phyloP scores from a whole-genome alignment of 1,284 basidiomycete species.

The Puccinia triticina region DNA sequence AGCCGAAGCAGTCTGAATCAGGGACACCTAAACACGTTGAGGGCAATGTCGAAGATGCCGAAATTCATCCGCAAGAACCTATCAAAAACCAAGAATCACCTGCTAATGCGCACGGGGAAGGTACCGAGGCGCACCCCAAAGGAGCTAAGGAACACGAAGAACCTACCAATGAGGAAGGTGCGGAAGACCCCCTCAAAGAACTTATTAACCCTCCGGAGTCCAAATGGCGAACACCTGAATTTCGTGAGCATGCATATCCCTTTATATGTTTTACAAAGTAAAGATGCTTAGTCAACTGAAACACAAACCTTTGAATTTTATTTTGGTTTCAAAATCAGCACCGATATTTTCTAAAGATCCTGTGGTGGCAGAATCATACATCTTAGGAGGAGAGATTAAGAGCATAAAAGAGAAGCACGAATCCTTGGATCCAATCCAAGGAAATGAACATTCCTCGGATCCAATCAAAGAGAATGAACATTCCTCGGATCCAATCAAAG shows the following conservation, averaged over 20 bases:
- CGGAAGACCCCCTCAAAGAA: background rate
- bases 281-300: background rate
- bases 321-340: slow-evolving; percentile 10
- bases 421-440: background rate
- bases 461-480: too few relatives aligned
- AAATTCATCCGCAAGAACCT: too few relatives aligned
- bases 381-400: background rate
- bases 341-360: slow-evolving; percentile 12
- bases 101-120: too few relatives aligned
- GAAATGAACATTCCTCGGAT: background rate
- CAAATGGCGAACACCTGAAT: background rate
- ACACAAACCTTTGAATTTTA: background rate
- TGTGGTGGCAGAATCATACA: background rate
- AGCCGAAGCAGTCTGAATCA: too few relatives aligned
- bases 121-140: background rate
- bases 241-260: background rate
- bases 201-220: background rate
- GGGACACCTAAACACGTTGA: too few relatives aligned
- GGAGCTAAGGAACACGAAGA: background rate
- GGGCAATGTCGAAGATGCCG: too few relatives aligned
- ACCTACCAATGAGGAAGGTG: too few relatives aligned
- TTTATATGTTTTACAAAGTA: background rate
- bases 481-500: too few relatives aligned
- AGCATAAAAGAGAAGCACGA: background rate
- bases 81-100: too few relatives aligned